A percentile compares a stretch with the other conserved stretches of the same genome.
These are phyloP conservation scores for Elaeis guineensis DNA, from an alignment of 176 grass and related monocot species.

Conservation along the genomic window DNA sequence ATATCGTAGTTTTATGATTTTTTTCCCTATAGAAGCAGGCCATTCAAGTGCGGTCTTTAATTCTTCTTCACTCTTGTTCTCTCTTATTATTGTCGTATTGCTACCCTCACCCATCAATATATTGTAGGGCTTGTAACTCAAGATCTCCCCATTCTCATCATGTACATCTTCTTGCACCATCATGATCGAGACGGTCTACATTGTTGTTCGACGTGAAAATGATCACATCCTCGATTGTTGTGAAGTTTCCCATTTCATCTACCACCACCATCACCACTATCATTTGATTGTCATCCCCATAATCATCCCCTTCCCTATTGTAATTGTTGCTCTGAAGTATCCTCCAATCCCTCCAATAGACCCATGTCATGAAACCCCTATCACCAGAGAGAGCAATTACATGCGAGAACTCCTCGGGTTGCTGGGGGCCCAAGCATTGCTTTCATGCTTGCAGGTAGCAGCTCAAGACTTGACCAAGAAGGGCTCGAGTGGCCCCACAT, in stretches of 20 bases:
- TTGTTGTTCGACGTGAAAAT: neutral
- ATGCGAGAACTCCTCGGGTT: neutral
- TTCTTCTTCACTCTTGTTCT: too few species aligned
- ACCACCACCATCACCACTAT: neutral
- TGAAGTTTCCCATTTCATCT: slow-evolving; percentile 1
- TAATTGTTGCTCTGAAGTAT: neutral
- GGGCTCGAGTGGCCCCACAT: neutral
- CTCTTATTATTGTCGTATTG: too few species aligned
- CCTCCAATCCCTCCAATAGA: neutral
- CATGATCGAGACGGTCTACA: neutral
- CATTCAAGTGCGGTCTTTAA: too few species aligned
- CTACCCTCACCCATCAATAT: too few species aligned
- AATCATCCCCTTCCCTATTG: too few species aligned
- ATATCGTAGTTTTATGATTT: too few species aligned
- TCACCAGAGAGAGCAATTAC: neutral
- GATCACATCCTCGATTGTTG: neutral
- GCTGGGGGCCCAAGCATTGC: neutral
- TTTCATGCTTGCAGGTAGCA: neutral
- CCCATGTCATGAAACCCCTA: neutral
- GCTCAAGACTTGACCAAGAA: neutral
- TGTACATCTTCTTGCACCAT: too few species aligned
- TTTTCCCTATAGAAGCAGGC: too few species aligned
- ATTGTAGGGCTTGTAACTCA: too few species aligned
- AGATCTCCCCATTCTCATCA: too few species aligned
- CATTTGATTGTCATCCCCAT: neutral